Evolutionary conservation across 805 yeast genomes (phyloP), one percentile per base, ranked within the genome.

Genomic region (Lipomyces yamadae): DNA sequence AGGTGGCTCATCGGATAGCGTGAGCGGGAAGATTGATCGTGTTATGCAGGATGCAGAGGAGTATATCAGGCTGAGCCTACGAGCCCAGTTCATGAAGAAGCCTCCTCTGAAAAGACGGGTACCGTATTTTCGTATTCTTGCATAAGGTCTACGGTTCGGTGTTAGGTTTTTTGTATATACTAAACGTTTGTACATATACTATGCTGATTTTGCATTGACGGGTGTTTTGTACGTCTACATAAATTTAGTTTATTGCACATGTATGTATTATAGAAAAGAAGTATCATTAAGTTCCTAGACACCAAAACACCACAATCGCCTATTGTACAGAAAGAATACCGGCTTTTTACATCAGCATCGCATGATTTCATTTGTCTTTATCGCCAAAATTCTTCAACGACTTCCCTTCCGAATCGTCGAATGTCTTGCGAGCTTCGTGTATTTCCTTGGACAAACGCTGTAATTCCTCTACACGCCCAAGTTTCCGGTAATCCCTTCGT

Each of bases 381-480:
- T 58, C 48, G 24, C 37, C 48, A 13, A 13, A n/a, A 53, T 70
- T 59, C 56, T 76, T 73, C 30, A 77, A 62, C 56, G 78, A 72
- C 72, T 79, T 78, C 56, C 82, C 71, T 69, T 88, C 92, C 3
- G 84, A 80, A 66, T 84, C 87, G 71, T 88, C 90, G 72, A 88
- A 88, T 73, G 86, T 84, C 75, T 85, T 87, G 70, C 88, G 83
- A 0, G 92, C 92, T 63, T 84, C 88, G 2, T 83, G 79, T 70
- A 89, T 87, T 67, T 84, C 85, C 73, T 84, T 85, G 70, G 87
- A 88, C 72, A 88, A 77, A 29, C 81, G 78, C 62, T 88, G 80
- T 70, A 89, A 79, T 73, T 88, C 91, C 67, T 86, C 85, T 1
- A 89, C 84, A 76, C 94, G 85, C 2, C 91, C 91, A 13, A 88